Evolutionary conservation across 371 early-diverging fungal genomes (phyloP).

Genomic region (Apophysomyces trapeziformis): DNA sequence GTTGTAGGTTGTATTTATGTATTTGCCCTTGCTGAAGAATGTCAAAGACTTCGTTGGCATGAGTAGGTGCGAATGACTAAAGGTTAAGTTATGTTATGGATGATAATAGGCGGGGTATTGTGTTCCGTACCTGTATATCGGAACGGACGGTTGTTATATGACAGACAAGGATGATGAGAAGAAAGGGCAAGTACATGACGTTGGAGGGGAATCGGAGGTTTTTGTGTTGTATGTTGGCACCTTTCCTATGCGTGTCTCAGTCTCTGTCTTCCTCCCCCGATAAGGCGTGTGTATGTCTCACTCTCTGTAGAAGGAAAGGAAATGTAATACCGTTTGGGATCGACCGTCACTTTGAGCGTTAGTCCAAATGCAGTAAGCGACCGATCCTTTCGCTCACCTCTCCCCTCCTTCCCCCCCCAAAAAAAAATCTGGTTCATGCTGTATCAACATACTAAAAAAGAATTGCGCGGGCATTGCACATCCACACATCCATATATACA

Average conservation of each 20-base stretch:
- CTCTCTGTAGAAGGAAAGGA: too few relatives aligned
- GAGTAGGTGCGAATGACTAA: constrained; percentile 18
- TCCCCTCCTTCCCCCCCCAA: too few relatives aligned
- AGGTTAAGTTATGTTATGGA: not conserved
- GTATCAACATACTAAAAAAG: too few relatives aligned
- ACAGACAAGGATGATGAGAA: not conserved
- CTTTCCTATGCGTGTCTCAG: too few relatives aligned
- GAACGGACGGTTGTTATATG: not conserved
- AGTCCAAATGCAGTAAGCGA: too few relatives aligned
- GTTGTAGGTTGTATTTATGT: constrained; percentile 27
- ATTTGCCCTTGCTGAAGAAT: constrained; percentile 36
- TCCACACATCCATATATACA: not conserved
- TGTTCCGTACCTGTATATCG: not conserved
- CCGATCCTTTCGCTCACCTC: too few relatives aligned
- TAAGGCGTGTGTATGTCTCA: too few relatives aligned
- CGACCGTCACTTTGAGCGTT: too few relatives aligned
- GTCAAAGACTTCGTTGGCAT: constrained; percentile 26
- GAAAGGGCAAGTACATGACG: not conserved
- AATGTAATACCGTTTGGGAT: too few relatives aligned
- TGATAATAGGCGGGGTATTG: not conserved
- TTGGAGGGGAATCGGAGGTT: not conserved
- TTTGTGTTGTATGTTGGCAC: too few relatives aligned
- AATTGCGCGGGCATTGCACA: not conserved
- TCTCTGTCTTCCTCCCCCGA: too few relatives aligned
- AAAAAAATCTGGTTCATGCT: too few relatives aligned